Percentiles rank a stretch among this genome's conserved stretches.
Conservation (phyloP, 805 yeast genomes). For the Saccharomycopsis microspora region DNA sequence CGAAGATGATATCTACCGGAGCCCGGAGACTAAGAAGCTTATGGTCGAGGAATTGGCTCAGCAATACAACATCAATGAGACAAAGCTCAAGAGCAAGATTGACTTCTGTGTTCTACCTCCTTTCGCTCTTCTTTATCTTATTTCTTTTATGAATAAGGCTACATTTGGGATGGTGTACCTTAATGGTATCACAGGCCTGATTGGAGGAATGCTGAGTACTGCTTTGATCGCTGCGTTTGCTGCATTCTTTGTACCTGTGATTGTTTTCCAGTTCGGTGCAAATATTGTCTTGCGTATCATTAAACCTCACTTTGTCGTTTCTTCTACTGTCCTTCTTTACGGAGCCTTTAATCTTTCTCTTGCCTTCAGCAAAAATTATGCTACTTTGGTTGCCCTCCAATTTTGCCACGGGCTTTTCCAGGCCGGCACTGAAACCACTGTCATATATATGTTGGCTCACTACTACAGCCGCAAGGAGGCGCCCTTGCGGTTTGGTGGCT, state of each 20-base stretch:
- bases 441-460: conserved; percentile 50
- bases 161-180: neutral
- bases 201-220: neutral
- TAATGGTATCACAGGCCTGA: neutral
- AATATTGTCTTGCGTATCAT: conserved; percentile 47
- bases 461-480: conserved; percentile 48
- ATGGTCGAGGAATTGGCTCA: conserved; percentile 24
- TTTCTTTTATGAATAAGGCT: conserved; percentile 54
- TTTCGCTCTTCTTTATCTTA: conserved; percentile 53
- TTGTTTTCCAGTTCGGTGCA: conserved; percentile 43
- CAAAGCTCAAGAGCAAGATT: conserved; percentile 44
- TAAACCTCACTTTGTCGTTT: conserved; percentile 53
- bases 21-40: conserved; percentile 23
- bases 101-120: conserved; percentile 61
- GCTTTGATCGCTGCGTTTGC: conserved; percentile 48
- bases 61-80: conserved; percentile 36
- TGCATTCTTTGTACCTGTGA: conserved; percentile 61
- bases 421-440: conserved; percentile 64
- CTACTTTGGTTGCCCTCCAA: conserved; percentile 48
- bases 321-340: conserved; percentile 43
- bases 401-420: conserved; percentile 57
- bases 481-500: conserved; percentile 55
- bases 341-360: conserved; percentile 53
- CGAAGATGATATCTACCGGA: no score
- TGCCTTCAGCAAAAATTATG: conserved; percentile 50